Percentiles rank a stretch among this genome's conserved stretches.
phyloP scores from a whole-genome alignment of 148 eudicot genomes.

The Beta vulgaris region DNA sequence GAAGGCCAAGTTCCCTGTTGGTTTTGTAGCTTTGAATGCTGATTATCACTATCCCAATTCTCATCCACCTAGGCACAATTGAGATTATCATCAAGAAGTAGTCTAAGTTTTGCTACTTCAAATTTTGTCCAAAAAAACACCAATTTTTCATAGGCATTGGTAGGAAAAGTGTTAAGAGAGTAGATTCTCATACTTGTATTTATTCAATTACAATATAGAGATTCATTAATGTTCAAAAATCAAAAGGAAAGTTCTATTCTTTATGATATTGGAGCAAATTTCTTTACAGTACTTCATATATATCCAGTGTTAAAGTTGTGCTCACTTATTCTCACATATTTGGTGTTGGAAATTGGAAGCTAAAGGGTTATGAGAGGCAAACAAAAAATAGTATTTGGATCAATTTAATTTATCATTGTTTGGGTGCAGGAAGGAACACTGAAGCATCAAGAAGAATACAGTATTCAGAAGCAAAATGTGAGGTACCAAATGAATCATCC shows the following conservation, averaged over 20 bases:
- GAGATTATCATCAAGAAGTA: conserved; percentile 10
- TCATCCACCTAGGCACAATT: conserved; percentile 41
- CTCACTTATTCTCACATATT: not conserved
- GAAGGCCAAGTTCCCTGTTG: conserved; percentile 15
- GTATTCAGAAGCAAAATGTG: conserved; percentile 6
- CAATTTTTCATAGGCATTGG: not conserved
- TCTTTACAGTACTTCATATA: not conserved
- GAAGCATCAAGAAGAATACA: conserved; percentile 8
- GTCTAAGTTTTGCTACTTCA: conserved; percentile 15
- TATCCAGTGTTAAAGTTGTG: not conserved
- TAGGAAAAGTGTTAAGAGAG: conserved; percentile 22
- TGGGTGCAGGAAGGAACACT: conserved; percentile 20
- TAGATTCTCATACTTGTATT: conserved; percentile 27
- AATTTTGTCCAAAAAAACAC: conserved; percentile 24
- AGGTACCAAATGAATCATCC: conserved; percentile 11
- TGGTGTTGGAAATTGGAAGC: not conserved
- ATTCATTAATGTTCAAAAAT: conserved; percentile 24
- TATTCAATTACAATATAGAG: conserved; percentile 6
- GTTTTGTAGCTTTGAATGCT: conserved; percentile 38
- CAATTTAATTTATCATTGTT: conserved; percentile 14
- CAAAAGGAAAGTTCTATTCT: not conserved
- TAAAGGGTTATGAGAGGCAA: not conserved
- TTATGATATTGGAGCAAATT: not conserved
- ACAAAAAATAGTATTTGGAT: not conserved
- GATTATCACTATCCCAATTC: conserved; percentile 35